Conservation (phyloP, 345 rosid species). For the Acer negundo region DNA sequence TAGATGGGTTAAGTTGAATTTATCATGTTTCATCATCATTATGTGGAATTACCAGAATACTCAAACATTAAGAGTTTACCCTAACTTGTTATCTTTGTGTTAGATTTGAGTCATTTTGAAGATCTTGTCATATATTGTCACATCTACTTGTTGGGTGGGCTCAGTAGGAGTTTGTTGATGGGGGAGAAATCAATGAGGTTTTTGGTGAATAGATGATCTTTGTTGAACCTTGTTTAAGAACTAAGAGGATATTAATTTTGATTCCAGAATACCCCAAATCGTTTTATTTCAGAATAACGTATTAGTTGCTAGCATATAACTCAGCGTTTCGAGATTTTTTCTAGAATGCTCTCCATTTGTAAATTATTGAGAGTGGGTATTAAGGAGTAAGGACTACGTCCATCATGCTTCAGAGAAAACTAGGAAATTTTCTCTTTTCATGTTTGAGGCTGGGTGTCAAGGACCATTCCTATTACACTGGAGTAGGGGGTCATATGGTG, state of each 20-base stretch:
- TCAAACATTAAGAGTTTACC: not conserved
- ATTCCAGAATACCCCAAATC: not conserved
- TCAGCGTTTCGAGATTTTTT: not conserved
- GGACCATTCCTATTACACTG: not conserved
- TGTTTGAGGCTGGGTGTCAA: not conserved
- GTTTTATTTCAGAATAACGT: no score
- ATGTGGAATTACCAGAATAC: not conserved
- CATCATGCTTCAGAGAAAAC: not conserved
- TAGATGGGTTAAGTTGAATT: constrained; percentile 6
- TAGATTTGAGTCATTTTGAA: not conserved
- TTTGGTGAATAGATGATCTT: not conserved
- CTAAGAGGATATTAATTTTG: not conserved
- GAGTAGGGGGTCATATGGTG: not conserved
- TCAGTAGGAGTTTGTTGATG: not conserved
- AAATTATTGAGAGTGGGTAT: not conserved
- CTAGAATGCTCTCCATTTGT: not conserved
- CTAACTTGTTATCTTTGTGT: not conserved
- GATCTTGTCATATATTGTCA: not conserved
- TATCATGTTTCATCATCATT: not conserved
- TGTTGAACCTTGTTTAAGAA: not conserved
- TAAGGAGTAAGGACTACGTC: not conserved
- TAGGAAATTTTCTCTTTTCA: not conserved
- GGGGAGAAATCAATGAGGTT: not conserved
- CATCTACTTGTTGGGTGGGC: not conserved
- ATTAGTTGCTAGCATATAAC: not conserved